A percentile compares a stretch with the other conserved stretches of the same genome.
These are phyloP conservation scores for Peribolospora baueri DNA, from an alignment of 768 basidiomycete species.

Conservation along the genomic window DNA sequence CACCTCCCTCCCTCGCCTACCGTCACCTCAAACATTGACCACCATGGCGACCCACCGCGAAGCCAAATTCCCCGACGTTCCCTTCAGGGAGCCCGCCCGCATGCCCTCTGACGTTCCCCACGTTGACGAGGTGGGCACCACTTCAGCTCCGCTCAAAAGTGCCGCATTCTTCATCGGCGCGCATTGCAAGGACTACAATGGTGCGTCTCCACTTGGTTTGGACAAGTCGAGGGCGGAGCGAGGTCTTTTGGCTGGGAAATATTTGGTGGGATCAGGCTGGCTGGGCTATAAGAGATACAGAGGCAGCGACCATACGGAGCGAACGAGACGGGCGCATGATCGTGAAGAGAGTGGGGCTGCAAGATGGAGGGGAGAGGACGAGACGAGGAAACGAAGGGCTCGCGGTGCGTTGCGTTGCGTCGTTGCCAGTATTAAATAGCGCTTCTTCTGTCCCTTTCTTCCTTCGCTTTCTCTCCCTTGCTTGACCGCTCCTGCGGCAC, in stretches of 20 bases:
- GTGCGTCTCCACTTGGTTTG: constrained; percentile 22
- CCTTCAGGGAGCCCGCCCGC: constrained; percentile 14
- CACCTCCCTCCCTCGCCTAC: too few relatives aligned
- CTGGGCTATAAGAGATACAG: too few relatives aligned
- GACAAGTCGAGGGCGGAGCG: too few relatives aligned
- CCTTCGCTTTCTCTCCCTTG: not conserved
- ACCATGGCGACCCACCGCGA: too few relatives aligned
- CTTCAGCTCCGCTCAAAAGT: constrained; percentile 81
- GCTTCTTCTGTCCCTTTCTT: not conserved
- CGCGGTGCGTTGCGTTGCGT: constrained; percentile 4
- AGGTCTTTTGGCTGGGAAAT: not conserved
- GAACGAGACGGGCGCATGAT: too few relatives aligned
- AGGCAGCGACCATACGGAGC: too few relatives aligned
- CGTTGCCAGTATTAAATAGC: not conserved
- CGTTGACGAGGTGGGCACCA: constrained; percentile 66
- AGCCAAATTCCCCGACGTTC: too few relatives aligned
- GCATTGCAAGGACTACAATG: constrained; percentile 88
- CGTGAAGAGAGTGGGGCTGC: too few relatives aligned
- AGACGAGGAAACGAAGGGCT: too few relatives aligned
- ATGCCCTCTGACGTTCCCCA: constrained; percentile 32
- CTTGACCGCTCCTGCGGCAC: not conserved
- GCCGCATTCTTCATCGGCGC: constrained; percentile 93
- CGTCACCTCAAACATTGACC: too few relatives aligned
- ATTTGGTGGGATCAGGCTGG: not conserved
- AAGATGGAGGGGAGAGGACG: too few relatives aligned